These are phyloP conservation scores for Scheffersomyces segobiensis DNA, from an alignment of 1,139 yeast genomes.

Conservation along the genomic window DNA sequence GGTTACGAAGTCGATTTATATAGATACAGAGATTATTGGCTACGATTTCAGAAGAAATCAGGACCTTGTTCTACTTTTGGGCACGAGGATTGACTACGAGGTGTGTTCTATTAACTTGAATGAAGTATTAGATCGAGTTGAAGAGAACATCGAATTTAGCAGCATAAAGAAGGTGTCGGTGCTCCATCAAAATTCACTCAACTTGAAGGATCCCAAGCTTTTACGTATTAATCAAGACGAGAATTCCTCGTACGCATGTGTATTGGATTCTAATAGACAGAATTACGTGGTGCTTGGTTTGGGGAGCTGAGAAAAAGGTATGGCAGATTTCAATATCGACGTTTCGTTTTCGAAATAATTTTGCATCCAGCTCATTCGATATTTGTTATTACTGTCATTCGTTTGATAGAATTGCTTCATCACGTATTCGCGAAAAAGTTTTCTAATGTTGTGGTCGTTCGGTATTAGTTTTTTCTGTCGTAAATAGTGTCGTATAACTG, in stretches of 20 bases:
- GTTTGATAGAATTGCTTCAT: constrained; percentile 31
- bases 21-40: constrained; percentile 5
- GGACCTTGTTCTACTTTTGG: constrained; percentile 14
- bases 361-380: constrained; percentile 24
- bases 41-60: constrained; percentile 14
- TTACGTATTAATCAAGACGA: constrained; percentile 26
- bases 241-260: constrained; percentile 33
- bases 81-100: constrained; percentile 1
- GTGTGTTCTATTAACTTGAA: constrained; percentile 11
- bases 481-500: constrained; percentile 16
- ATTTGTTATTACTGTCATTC: constrained; percentile 6
- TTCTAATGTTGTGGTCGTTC: constrained; percentile 30
- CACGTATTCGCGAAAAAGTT: constrained; percentile 30
- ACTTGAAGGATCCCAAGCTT: constrained; percentile 18
- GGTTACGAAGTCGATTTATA: not conserved
- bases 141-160: constrained; percentile 7
- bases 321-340: not conserved
- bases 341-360: constrained; percentile 22
- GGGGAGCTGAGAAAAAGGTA: not conserved
- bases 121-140: constrained; percentile 4
- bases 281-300: constrained; percentile 34
- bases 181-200: constrained; percentile 6
- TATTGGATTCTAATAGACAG: constrained; percentile 39
- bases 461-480: constrained; percentile 33
- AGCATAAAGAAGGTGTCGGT: constrained; percentile 4